Base-by-base conservation (phyloP, 768 basidiomycete genomes). In the Tylopilus cervinicoccineus region DNA sequence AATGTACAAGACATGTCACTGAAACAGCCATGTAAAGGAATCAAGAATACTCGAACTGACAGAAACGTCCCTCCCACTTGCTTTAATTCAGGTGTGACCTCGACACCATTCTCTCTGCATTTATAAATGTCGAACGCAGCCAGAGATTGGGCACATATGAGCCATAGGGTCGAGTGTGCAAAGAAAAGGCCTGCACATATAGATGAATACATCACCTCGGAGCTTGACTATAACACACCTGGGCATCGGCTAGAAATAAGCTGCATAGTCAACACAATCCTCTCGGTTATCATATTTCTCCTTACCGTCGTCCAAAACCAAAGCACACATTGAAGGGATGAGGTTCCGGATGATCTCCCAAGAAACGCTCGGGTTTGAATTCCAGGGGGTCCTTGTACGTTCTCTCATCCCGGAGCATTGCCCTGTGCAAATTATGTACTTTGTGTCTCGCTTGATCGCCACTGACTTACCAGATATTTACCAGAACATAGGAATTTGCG, bases 51-150 rank as follows among this genome's bases (percentile, higher is more conserved):
- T 14, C 4, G 8, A n/a, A 55, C 56, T 2, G 0, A 58, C 58
- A 51, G 6, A 5, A 55, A 28, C 23, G 46, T 48, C 4, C 22
- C 53, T 8, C 58, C 58, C 5, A 44, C 53, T 33, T 40, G 39
- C 37, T 73, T 72, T 41, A 74, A 70, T 45, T 77, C 73, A 4
- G 77, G 76, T 0, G 71, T 68, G 23, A 77, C 61, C 17, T 72
- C 72, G 1, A 66, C 56, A 1, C 74, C 75, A 17, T 73, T 66
- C 45, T 70, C 70, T 1, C 73, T 53, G 0, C 55, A 63, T 31
- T 73, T 76, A 13, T 62, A 61, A 19, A 79, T 69, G 27, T 76
- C 57, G 33, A 79, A 76, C 10, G 64, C 69, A 1, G 76, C 72
- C 20, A 79, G 70, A 6, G 72, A 66, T 48, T 58, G 68, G 0